These are phyloP conservation scores for Mycena epipterygia DNA, from an alignment of 768 basidiomycete species.

Conservation along the genomic window DNA sequence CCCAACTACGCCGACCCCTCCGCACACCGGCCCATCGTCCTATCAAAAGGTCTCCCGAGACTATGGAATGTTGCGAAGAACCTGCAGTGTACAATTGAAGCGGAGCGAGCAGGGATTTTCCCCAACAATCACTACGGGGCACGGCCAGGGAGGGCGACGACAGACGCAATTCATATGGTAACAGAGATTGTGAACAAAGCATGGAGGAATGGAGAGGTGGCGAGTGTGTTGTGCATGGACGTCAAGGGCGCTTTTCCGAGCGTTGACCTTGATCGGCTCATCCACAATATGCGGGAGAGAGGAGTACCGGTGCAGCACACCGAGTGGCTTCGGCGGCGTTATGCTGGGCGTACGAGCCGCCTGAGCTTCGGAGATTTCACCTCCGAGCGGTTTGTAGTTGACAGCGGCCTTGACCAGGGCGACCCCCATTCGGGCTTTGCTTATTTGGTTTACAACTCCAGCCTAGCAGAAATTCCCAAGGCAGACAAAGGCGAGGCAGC, in stretches of 20 bases:
- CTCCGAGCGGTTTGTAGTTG: too few relatives aligned
- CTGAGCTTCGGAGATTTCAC: too few relatives aligned
- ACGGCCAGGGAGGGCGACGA: slow-evolving; percentile 52
- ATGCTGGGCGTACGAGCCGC: slow-evolving; percentile 17
- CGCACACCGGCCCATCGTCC: slow-evolving; percentile 54
- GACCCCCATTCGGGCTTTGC: too few relatives aligned
- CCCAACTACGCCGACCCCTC: slow-evolving; percentile 48
- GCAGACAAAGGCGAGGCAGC: background rate
- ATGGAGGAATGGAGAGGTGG: slow-evolving; percentile 53
- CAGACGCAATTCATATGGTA: slow-evolving; percentile 50
- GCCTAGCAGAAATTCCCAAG: slow-evolving; percentile 18
- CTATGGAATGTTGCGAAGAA: slow-evolving; percentile 17
- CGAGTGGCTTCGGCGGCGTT: slow-evolving; percentile 15
- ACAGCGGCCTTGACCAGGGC: too few relatives aligned
- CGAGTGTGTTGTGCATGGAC: slow-evolving; percentile 55
- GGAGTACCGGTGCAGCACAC: slow-evolving; percentile 44
- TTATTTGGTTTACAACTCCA: too few relatives aligned
- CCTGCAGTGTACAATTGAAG: slow-evolving; percentile 32
- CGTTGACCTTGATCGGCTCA: slow-evolving; percentile 44
- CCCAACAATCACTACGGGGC: slow-evolving; percentile 55
- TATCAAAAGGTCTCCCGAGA: slow-evolving; percentile 44
- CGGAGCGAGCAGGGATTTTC: slow-evolving; percentile 49
- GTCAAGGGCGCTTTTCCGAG: slow-evolving; percentile 61
- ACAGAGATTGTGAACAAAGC: slow-evolving; percentile 51
- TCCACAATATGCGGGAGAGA: slow-evolving; percentile 47